Percentiles rank a stretch among this genome's conserved stretches.
Evolutionary conservation across 768 basidiomycete species (phyloP).

Genomic region (Termitomyces titanicus): DNA sequence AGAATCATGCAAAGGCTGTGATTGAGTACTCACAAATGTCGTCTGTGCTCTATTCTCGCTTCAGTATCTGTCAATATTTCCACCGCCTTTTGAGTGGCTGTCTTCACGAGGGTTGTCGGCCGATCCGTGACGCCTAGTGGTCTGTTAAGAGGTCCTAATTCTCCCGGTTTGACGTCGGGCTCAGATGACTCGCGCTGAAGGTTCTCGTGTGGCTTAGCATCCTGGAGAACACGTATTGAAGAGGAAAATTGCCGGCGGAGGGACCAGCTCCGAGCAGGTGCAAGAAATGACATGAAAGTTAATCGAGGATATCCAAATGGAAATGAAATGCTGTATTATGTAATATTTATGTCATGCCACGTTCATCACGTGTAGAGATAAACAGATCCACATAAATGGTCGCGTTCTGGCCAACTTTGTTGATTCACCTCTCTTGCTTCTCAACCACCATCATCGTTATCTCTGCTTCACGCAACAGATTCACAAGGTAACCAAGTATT

Average conservation of each 20-base stretch:
- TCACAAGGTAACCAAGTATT: slow-evolving; percentile 13
- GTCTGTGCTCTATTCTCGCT: slow-evolving; percentile 63
- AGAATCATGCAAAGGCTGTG: neutral
- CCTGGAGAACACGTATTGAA: slow-evolving; percentile 5
- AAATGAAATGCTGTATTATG: neutral
- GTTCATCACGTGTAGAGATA: slow-evolving; percentile 27
- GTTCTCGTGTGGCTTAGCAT: neutral
- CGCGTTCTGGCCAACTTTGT: slow-evolving; percentile 31
- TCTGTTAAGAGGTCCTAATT: slow-evolving; percentile 42
- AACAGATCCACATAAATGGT: slow-evolving; percentile 37
- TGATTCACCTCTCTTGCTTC: slow-evolving; percentile 29
- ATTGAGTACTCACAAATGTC: slow-evolving; percentile 46
- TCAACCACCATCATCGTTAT: slow-evolving; percentile 33
- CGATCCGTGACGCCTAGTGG: slow-evolving; percentile 75
- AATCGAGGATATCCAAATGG: neutral
- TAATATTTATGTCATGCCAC: slow-evolving; percentile 1
- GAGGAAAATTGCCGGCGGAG: slow-evolving; percentile 16
- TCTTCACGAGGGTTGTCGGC: slow-evolving; percentile 57
- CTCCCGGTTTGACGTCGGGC: slow-evolving; percentile 15
- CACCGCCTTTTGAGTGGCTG: slow-evolving; percentile 58
- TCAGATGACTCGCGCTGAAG: slow-evolving; percentile 13
- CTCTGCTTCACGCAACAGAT: slow-evolving; percentile 15
- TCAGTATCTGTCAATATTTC: slow-evolving; percentile 68
- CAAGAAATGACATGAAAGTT: slow-evolving; percentile 15
- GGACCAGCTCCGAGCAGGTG: slow-evolving; percentile 13